phyloP scores from a whole-genome alignment of 352 stramenopile genomes.

The Phytophthora sp. region DNA sequence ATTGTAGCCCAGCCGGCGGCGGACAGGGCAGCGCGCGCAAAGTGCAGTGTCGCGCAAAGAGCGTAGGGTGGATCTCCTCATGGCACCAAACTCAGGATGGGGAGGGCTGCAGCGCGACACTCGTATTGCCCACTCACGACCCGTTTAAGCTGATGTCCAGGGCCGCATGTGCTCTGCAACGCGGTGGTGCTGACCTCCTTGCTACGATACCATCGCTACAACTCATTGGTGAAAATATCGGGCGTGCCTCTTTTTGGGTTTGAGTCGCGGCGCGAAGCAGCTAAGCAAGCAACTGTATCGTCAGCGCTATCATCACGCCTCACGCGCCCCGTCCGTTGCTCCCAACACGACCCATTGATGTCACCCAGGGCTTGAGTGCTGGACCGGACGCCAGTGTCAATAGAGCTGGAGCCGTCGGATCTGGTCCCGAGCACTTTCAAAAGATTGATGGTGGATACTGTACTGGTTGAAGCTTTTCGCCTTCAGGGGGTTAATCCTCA shows the following conservation, averaged over 20 bases:
- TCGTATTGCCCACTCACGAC: conserved; percentile 2
- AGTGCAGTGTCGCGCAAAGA: conserved; percentile 29
- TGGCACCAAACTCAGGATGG: conserved; percentile 38
- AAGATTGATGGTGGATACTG: background rate
- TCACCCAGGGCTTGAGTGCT: conserved; percentile 13
- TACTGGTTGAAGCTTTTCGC: conserved; percentile 4
- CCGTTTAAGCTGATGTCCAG: conserved; percentile 19
- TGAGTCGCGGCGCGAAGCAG: conserved; percentile 12
- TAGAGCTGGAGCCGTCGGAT: conserved; percentile 16
- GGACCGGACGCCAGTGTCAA: background rate
- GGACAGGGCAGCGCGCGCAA: conserved; percentile 35
- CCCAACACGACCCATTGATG: conserved; percentile 36
- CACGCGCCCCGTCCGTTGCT: conserved; percentile 27
- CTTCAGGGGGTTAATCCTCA: no score
- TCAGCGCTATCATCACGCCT: conserved; percentile 23
- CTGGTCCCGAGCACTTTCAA: conserved; percentile 16
- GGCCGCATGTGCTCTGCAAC: background rate
- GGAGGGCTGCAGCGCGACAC: conserved; percentile 23
- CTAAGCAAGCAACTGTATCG: conserved; percentile 46
- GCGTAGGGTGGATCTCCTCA: conserved; percentile 37
- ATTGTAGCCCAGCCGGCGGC: conserved; percentile 27
- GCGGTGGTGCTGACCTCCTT: background rate
- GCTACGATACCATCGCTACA: conserved; percentile 26
- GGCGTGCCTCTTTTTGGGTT: conserved; percentile 18
- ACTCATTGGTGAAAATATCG: conserved; percentile 4